Evolutionary conservation across 257 asterid species (phyloP), one percentile per base, ranked within the genome.

Genomic region (Catharanthus roseus): DNA sequence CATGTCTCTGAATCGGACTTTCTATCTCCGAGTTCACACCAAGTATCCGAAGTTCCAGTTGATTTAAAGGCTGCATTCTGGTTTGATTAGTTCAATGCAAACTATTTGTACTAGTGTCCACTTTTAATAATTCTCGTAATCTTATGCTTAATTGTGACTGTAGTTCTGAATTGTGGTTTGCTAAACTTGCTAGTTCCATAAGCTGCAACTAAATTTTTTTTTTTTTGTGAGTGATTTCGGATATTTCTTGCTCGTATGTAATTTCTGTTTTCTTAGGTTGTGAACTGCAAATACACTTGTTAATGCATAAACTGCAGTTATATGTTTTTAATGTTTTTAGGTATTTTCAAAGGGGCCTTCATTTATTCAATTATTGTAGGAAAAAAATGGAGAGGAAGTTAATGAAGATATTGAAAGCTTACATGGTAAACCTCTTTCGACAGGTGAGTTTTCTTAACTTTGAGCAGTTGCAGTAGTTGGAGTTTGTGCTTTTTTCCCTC

Each of bases 351-450:
- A 55, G 64, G 74, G 49, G 47, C 33, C 61, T 41, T 77, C 54
- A 58, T 74, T 44, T 75, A 28, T 19, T 28, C 31, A 34, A 10
- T n/a, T 33, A 11, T 45, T 28, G 29, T 41, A 90, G 96, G 90
- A 86, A 66, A 90, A 85, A 82, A 82, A 73, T 21, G 85, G 50
- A 71, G 83, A 53, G 60, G 79, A 77, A 71, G 71, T 74, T 77
- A 57, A 60, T 39, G 74, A 79, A 60, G 96, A 89, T 74, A 70
- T 78, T 36, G 91, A 87, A 77, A 87, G 86, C 84, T 74, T 80
- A 68, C 77, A 24, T 26, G 74, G 77, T 39, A 87, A 86, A 73
- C 81, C 90, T 63, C 86, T 70, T 71, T 81, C 89, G 75, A 89
- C 88, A 82, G 72, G 73, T 71, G 53, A 54, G 41, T 75, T 54